A percentile compares a stretch with the other conserved stretches of the same genome.
Evolutionary conservation across 192 early-diverging fungal species (phyloP).

Genomic region (Coemansia sp.): DNA sequence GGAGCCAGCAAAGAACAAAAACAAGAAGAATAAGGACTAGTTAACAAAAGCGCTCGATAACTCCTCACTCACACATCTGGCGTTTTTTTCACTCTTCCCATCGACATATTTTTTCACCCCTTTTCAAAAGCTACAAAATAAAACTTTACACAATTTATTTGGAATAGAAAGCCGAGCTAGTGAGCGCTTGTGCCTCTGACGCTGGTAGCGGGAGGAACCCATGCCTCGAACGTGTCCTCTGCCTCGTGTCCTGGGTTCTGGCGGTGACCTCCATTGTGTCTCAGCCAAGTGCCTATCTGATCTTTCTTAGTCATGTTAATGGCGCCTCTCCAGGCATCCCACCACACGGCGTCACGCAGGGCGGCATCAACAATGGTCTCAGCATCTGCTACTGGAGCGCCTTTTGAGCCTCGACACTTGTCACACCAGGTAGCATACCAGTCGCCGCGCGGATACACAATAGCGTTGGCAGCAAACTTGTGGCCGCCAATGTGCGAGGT

Average conservation of each 20-base stretch:
- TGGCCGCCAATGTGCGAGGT: conserved; percentile 54
- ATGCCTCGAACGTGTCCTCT: conserved; percentile 15
- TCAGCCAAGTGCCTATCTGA: conserved; percentile 33
- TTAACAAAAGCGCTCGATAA: not conserved
- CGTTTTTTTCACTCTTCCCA: not conserved
- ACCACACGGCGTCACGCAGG: conserved; percentile 30
- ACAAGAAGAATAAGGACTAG: conserved; percentile 2
- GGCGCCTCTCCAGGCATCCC: conserved; percentile 52
- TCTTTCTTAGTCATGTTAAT: conserved; percentile 45
- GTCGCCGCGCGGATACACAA: conserved; percentile 52
- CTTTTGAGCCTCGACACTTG: conserved; percentile 9
- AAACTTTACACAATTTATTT: not conserved
- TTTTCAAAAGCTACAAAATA: not conserved
- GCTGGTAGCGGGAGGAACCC: conserved; percentile 15
- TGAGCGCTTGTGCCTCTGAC: not conserved
- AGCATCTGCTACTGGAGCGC: conserved; percentile 7
- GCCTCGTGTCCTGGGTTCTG: conserved; percentile 4
- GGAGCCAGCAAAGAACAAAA: conserved; percentile 33
- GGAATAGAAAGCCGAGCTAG: not conserved
- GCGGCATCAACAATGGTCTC: conserved; percentile 34
- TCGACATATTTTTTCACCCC: not conserved
- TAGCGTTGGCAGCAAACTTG: conserved; percentile 52
- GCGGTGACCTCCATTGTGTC: conserved; percentile 4
- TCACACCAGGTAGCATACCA: conserved; percentile 54
- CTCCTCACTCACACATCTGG: not conserved